These are phyloP conservation scores for Fusarium foetens DNA, from an alignment of 2,329 filamentous ascomycete genomes.

Conservation along the genomic window DNA sequence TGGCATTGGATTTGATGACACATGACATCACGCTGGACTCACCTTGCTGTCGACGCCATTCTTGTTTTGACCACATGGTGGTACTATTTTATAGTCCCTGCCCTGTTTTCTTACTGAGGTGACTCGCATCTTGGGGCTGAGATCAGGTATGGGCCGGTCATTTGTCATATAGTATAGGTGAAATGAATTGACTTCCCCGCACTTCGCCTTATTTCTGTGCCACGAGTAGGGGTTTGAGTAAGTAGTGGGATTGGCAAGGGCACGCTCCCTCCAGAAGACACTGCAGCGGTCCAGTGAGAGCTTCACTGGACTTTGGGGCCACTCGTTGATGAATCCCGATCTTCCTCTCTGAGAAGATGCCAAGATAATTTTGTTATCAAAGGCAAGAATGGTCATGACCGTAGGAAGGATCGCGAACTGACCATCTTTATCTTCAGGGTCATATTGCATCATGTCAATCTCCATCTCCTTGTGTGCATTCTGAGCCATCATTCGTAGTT, in stretches of 20 bases:
- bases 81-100: neutral
- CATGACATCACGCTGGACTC: neutral
- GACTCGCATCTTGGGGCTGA: neutral
- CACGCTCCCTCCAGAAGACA: neutral
- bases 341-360: conserved; percentile 2
- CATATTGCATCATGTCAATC: neutral
- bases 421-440: neutral
- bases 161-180: neutral
- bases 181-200: neutral
- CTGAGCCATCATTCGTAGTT: neutral
- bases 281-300: neutral
- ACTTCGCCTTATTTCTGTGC: neutral
- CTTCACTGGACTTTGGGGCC: neutral
- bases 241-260: neutral
- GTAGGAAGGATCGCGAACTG: neutral
- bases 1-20: neutral
- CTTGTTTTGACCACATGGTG: neutral
- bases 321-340: neutral
- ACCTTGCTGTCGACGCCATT: neutral
- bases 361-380: neutral
- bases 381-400: conserved; percentile 2
- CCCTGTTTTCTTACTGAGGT: neutral
- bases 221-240: neutral
- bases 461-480: neutral
- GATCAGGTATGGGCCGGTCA: neutral